Evolutionary conservation across 768 basidiomycete genomes (phyloP), one percentile per base, ranked within the genome.

Genomic region (Megacollybia marginata): DNA sequence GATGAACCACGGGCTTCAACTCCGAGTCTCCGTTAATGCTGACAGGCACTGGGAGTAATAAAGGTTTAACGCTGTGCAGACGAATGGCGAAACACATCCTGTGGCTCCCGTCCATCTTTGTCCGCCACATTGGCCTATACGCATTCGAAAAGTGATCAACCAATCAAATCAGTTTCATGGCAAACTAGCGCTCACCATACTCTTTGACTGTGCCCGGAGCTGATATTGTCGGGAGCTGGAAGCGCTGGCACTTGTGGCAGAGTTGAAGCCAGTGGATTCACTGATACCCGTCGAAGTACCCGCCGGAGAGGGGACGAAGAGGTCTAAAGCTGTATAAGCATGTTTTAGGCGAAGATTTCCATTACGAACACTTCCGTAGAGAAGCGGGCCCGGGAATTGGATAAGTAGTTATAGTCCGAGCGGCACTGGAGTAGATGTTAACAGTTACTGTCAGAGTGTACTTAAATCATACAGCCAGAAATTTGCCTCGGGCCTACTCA

Each of bases 381-480:
- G 38, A 5, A 5, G 38, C 8, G 38, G 18, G 38, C 38, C n/a
- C 38, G 8, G 73, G 72, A 47, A 75, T 72, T 8, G 58, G 50
- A 57, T 75, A 75, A 23, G 62, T 69, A n/a, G 67, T 70, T 56
- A 63, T 43, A 1, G 69, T 69, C 52, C 68, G 59, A 2, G 71
- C 68, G 18, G 55, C 64, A 32, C 66, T 64, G 19, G 63, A 60
- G 59, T 75, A 74, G 36, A 75, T 58, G 55, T 75, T 62, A 54
- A 71, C 55, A 11, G 55, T 67, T 52, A 74, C 71, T 72, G 44
- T 4, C 35, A 55, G 51, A 9, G 46, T 58, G 55, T 59, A n/a
- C n/a, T n/a, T n/a, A 15, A 35, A 44, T 56, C 65, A 69, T 15
- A n/a, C n/a, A n/a, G n/a, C n/a, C 38, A 62, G 56, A 19, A 53